phyloP scores from a whole-genome alignment of 192 early-diverging fungal genomes.

The Diversispora eburnea region DNA sequence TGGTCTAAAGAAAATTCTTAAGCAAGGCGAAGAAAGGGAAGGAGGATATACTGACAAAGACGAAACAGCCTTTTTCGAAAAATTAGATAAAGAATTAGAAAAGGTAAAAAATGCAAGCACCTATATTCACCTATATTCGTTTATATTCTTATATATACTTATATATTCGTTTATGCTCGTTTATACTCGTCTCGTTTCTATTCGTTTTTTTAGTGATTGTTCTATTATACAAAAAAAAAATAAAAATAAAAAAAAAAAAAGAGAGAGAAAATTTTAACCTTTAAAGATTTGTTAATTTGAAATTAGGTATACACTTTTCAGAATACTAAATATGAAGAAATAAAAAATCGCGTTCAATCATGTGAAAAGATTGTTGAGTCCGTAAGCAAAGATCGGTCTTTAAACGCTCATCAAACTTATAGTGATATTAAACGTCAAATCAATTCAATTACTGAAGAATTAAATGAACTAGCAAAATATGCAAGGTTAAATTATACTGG shows the following conservation, averaged over 20 bases:
- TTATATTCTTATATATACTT: no score
- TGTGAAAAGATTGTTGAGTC: slow-evolving; percentile 56
- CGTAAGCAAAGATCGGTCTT: slow-evolving; percentile 51
- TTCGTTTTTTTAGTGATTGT: background rate
- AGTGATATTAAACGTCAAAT: slow-evolving; percentile 56
- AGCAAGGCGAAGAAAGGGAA: slow-evolving; percentile 58
- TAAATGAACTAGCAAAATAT: slow-evolving; percentile 74
- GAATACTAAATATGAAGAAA: slow-evolving; percentile 69
- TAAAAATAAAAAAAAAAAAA: background rate
- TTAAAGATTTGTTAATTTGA: no score
- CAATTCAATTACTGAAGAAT: slow-evolving; percentile 70
- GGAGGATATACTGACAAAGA: slow-evolving; percentile 78
- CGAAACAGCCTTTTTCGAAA: slow-evolving; percentile 88
- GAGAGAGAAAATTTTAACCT: background rate
- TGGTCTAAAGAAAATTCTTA: slow-evolving; percentile 78
- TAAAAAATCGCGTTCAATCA: slow-evolving; percentile 64
- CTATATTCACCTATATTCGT: slow-evolving; percentile 33
- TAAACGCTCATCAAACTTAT: slow-evolving; percentile 26
- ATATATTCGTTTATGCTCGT: slow-evolving; percentile 26
- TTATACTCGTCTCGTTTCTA: slow-evolving; percentile 14
- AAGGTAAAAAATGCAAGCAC: slow-evolving; percentile 52
- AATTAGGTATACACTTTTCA: slow-evolving; percentile 66
- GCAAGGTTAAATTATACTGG: slow-evolving; percentile 80
- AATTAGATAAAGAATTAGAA: slow-evolving; percentile 82
- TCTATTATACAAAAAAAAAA: background rate